Base-by-base conservation (phyloP, 495 filamentous ascomycete genomes). In the Xylaria intraflava region DNA sequence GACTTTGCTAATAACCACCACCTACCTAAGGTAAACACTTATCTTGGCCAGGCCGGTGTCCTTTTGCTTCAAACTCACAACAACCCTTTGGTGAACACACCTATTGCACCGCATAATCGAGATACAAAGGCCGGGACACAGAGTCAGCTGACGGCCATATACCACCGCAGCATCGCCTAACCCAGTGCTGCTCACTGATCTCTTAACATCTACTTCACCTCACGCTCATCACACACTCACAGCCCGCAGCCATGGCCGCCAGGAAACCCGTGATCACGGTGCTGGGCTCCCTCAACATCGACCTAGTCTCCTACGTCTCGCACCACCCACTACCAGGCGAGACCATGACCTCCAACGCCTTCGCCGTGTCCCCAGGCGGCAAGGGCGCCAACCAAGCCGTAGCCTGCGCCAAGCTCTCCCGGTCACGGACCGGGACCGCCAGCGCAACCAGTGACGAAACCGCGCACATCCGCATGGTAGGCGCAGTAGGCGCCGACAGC, bases 351-450 rank as follows among this genome's bases (percentile, higher is more conserved):
- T 77, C 89, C n/a, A 76, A 72, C 49, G 81, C 81, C 6, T 94
- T 93, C 75, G 75, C 79, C 64, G 87, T 82, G 38, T 90, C 86
- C 44, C 82, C 84, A 12, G 93, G 93, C 49, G 93, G 93, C 38
- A 98, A 98, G 72, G 93, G 93, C 55, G 89, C 90, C 30, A 98
- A 98, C 75, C 93, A 97, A 72, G 90, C 90, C 41, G 87, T 95
- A 38, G 92, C 92, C 6, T 79, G 83, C 53, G 69, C 70, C 24
- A 75, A 76, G 56, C 67, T 75, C 8, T 78, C 76, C 0, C 72
- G 71, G n/a, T 42, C 62, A 1, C 57, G 46, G 9, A 36, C 46
- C 24, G 14, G 44, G 45, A 16, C 52, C 63, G 8, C 58, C 63
- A n/a, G 65, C 57, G 49, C 56, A 26, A 56, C 69, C 11, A 58